These are phyloP conservation scores for Pyrenophora teres DNA, from an alignment of 2,329 filamentous ascomycete genomes.

Conservation along the genomic window DNA sequence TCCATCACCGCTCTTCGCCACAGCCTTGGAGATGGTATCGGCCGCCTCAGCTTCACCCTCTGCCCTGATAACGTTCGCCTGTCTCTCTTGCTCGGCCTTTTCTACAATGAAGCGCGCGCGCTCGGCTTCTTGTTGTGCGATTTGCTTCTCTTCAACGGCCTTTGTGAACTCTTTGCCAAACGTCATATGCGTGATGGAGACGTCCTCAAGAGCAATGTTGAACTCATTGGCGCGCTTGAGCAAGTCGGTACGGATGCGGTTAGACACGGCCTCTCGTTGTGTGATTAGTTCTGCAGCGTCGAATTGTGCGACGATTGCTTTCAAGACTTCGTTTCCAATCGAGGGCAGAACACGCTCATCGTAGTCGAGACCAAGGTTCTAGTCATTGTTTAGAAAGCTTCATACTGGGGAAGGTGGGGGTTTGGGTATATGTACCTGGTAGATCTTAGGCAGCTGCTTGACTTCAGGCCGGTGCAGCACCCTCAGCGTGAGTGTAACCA, in stretches of 20 bases:
- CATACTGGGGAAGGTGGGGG: too few relatives aligned
- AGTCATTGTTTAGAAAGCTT: background rate
- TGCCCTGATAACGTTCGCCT: constrained; percentile 96
- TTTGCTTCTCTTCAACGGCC: constrained; percentile 99
- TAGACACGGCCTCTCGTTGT: constrained; percentile 93
- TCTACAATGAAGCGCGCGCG: constrained; percentile 97
- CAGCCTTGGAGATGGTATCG: constrained; percentile 91
- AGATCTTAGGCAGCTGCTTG: constrained; percentile 91
- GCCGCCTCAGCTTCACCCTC: constrained; percentile 98
- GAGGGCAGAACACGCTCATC: constrained; percentile 69
- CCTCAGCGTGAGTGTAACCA: constrained; percentile 97
- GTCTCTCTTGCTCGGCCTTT: constrained; percentile 96
- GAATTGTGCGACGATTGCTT: constrained; percentile 60
- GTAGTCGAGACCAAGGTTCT: constrained; percentile 98
- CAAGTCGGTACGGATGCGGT: constrained; percentile 90
- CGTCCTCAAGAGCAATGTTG: constrained; percentile 98
- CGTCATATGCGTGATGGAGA: constrained; percentile 99
- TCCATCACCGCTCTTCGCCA: constrained; percentile 90
- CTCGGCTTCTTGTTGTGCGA: constrained; percentile 98
- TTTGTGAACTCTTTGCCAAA: constrained; percentile 99
- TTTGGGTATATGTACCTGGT: constrained; percentile 72
- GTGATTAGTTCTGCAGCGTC: constrained; percentile 76
- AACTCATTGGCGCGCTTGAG: constrained; percentile 93
- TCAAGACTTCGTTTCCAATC: constrained; percentile 61
- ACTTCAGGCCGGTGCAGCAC: constrained; percentile 95